Evolutionary conservation across 139 green algal genomes (phyloP).

Genomic region (Edaphochlamys debaryana): DNA sequence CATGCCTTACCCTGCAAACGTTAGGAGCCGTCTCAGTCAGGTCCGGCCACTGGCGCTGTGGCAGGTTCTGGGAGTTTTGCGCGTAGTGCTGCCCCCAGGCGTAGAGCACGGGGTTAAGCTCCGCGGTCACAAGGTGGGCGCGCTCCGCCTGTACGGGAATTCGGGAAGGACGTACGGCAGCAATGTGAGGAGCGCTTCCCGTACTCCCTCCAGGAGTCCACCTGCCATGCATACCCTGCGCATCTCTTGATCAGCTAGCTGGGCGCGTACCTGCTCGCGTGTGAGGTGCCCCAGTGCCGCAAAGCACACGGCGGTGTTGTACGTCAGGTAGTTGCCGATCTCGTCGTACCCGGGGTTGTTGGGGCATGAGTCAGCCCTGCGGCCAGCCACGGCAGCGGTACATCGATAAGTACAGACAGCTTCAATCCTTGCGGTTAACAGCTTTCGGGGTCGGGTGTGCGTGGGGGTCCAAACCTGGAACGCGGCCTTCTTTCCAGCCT

Average conservation of each 20-base stretch:
- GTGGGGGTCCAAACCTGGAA: no score
- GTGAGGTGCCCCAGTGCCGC: constrained; percentile 6
- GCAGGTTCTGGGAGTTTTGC: background rate
- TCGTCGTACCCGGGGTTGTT: background rate
- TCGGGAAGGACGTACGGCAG: no score
- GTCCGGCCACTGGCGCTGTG: background rate
- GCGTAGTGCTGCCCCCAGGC: constrained; percentile 12
- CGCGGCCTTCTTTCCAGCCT: no score
- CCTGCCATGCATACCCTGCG: no score
- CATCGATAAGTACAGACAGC: no score
- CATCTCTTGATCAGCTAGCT: no score
- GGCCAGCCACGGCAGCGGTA: no score
- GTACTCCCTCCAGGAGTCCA: no score
- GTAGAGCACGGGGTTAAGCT: constrained; percentile 7
- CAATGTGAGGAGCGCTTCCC: no score
- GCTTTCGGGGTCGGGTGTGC: no score
- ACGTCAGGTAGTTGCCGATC: constrained; percentile 7
- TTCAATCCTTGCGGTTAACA: no score
- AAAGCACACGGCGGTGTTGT: background rate
- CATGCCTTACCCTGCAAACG: background rate
- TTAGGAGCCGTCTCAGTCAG: background rate
- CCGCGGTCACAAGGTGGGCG: background rate
- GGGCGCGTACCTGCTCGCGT: background rate
- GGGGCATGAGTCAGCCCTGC: constrained; percentile 1
- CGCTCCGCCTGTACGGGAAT: background rate